phyloP scores from a whole-genome alignment of 2,329 filamentous ascomycete species.

The Fusarium equiseti region DNA sequence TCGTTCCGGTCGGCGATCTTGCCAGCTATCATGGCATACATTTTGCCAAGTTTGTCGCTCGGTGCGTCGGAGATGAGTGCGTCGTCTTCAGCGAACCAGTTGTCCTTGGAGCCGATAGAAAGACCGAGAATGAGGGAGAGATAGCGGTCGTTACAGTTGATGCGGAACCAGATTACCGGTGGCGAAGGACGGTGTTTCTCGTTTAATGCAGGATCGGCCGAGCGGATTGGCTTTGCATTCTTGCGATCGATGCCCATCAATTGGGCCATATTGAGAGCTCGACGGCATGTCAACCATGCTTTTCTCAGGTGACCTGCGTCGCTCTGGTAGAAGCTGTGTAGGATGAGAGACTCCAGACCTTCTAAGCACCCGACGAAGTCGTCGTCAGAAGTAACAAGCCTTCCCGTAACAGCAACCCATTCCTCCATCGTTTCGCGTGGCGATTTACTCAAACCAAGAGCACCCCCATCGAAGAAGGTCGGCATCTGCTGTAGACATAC shows the following conservation, averaged over 20 bases:
- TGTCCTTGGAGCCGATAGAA: constrained; percentile 58
- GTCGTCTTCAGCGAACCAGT: constrained; percentile 52
- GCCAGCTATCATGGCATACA: constrained; percentile 57
- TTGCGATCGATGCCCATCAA: constrained; percentile 62
- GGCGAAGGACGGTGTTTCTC: constrained; percentile 46
- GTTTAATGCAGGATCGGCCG: constrained; percentile 52
- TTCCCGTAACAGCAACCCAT: constrained; percentile 51
- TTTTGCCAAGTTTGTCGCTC: constrained; percentile 59
- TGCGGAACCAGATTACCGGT: constrained; percentile 60
- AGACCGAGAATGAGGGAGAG: constrained; percentile 65
- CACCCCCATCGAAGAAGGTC: constrained; percentile 46
- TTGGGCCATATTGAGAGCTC: constrained; percentile 64
- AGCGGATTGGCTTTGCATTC: constrained; percentile 51
- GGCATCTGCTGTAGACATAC: constrained; percentile 61
- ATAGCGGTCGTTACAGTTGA: constrained; percentile 63
- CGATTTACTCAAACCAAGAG: constrained; percentile 42
- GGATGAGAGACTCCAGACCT: constrained; percentile 64
- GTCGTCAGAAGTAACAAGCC: constrained; percentile 63
- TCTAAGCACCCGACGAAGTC: constrained; percentile 64
- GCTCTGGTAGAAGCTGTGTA: constrained; percentile 62
- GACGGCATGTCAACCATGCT: constrained; percentile 64
- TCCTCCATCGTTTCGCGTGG: constrained; percentile 41
- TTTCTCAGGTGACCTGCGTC: constrained; percentile 67
- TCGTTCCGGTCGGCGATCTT: constrained; percentile 63
- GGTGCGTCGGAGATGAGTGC: constrained; percentile 50